These are phyloP conservation scores for Mycena maculata DNA, from an alignment of 768 basidiomycete species.

Conservation along the genomic window DNA sequence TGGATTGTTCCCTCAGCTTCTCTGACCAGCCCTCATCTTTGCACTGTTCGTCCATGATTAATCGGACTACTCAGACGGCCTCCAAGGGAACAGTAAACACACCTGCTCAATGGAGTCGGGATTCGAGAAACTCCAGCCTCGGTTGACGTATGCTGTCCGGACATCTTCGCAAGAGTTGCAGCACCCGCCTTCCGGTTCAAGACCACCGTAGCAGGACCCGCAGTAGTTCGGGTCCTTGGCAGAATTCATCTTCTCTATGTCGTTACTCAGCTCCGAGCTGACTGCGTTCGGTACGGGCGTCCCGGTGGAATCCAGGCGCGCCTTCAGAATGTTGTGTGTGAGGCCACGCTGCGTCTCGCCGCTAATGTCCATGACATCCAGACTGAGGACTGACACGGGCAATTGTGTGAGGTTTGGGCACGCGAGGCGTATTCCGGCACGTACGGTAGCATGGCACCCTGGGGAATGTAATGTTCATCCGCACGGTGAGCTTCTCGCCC, in stretches of 20 bases:
- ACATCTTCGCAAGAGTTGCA: conserved; percentile 98
- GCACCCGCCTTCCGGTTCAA: conserved; percentile 81
- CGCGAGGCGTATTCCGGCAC: conserved; percentile 43
- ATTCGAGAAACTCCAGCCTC: conserved; percentile 95
- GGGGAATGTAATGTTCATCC: conserved; percentile 94
- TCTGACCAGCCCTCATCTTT: conserved; percentile 95
- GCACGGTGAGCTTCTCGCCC: conserved; percentile 93
- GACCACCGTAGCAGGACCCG: conserved; percentile 95
- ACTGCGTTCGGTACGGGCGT: conserved; percentile 64
- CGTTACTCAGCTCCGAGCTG: conserved; percentile 80
- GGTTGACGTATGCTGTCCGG: conserved; percentile 86
- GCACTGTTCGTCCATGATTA: conserved; percentile 66
- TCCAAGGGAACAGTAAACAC: conserved; percentile 36
- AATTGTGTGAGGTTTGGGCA: conserved; percentile 2
- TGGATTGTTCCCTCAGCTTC: conserved; percentile 89
- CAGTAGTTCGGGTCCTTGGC: conserved; percentile 77
- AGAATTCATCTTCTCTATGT: conserved; percentile 83
- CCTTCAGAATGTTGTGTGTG: conserved; percentile 90
- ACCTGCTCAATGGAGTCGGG: conserved; percentile 96
- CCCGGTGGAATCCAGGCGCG: conserved; percentile 74
- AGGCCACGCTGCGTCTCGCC: conserved; percentile 94
- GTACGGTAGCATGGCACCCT: conserved; percentile 96
- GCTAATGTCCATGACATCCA: conserved; percentile 98
- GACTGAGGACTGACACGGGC: conserved; percentile 80
- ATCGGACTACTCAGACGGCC: neutral